Evolutionary conservation across 371 early-diverging fungal genomes (phyloP).

Genomic region (Rhizoclosmatium hyalinum): DNA sequence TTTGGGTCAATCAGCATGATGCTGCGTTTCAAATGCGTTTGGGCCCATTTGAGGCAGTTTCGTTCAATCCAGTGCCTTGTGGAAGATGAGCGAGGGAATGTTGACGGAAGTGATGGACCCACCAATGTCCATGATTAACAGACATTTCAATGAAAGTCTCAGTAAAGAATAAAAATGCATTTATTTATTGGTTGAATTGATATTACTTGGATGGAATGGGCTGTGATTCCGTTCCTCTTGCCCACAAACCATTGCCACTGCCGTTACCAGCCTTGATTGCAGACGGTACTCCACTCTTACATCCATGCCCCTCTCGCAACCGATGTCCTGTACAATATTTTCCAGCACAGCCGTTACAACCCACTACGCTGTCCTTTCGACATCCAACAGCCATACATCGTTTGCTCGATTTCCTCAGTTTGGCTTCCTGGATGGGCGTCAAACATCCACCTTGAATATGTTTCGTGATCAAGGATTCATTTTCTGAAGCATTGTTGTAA

Average conservation of each 20-base stretch:
- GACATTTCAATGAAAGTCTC: too few relatives aligned
- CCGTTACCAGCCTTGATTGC: neutral
- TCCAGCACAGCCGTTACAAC: conserved; percentile 25
- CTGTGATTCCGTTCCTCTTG: too few relatives aligned
- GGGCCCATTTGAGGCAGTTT: conserved; percentile 88
- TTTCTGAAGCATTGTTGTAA: neutral
- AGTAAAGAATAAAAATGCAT: too few relatives aligned
- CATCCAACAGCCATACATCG: conserved; percentile 4
- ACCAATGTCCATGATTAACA: too few relatives aligned
- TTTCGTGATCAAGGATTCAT: conserved; percentile 5
- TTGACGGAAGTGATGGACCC: too few relatives aligned
- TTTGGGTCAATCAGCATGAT: conserved; percentile 44
- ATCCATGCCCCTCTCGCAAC: conserved; percentile 28
- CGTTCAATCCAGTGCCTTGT: conserved; percentile 83
- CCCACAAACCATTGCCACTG: too few relatives aligned
- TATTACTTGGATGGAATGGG: too few relatives aligned
- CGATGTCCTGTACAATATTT: conserved; percentile 36
- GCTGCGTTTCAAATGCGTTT: conserved; percentile 72
- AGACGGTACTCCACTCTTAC: neutral
- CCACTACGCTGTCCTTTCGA: conserved; percentile 7
- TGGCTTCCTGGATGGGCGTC: conserved; percentile 2
- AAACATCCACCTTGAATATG: conserved; percentile 33
- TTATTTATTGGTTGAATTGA: too few relatives aligned
- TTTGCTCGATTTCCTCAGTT: conserved; percentile 4
- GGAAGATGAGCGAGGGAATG: neutral